Conservation (phyloP, 1,139 yeast genomes). For the Geotrichum fermentans region DNA sequence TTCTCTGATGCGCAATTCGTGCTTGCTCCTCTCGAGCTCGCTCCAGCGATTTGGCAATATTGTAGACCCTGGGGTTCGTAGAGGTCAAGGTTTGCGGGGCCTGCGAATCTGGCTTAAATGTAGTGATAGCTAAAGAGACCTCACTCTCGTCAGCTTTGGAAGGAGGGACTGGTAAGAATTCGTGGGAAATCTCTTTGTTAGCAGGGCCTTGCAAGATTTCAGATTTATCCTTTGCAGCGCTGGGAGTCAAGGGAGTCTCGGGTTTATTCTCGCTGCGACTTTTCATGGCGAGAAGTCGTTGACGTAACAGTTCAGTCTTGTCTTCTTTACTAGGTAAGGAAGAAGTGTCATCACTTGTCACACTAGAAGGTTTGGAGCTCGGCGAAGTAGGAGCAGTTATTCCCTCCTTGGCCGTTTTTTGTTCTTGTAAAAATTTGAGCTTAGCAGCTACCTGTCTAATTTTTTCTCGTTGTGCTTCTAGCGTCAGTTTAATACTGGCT, state of each 20-base stretch:
- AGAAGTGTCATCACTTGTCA: too few species aligned
- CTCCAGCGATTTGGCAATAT: conserved; percentile 1
- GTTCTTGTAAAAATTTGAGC: conserved; percentile 5
- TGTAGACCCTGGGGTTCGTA: not conserved
- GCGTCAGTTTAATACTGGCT: not conserved
- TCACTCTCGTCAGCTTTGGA: not conserved
- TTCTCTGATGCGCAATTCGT: not conserved
- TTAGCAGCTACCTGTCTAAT: conserved; percentile 10
- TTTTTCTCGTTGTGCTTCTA: conserved; percentile 11
- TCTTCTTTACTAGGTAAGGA: too few species aligned
- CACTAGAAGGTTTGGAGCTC: too few species aligned
- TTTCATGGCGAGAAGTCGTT: not conserved
- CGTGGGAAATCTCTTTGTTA: too few species aligned
- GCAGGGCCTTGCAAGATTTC: too few species aligned
- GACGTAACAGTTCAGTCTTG: not conserved
- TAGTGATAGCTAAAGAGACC: not conserved
- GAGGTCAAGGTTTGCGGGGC: not conserved
- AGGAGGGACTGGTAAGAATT: too few species aligned
- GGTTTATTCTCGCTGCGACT: not conserved
- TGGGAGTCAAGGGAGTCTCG: not conserved
- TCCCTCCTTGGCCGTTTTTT: not conserved
- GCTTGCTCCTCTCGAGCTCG: conserved; percentile 4
- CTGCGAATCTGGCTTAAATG: not conserved
- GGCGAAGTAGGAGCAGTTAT: not conserved
- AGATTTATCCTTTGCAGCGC: too few species aligned